These are phyloP conservation scores for Leishmania martiniquensis DNA, from an alignment of 208 protist species.

Conservation along the genomic window DNA sequence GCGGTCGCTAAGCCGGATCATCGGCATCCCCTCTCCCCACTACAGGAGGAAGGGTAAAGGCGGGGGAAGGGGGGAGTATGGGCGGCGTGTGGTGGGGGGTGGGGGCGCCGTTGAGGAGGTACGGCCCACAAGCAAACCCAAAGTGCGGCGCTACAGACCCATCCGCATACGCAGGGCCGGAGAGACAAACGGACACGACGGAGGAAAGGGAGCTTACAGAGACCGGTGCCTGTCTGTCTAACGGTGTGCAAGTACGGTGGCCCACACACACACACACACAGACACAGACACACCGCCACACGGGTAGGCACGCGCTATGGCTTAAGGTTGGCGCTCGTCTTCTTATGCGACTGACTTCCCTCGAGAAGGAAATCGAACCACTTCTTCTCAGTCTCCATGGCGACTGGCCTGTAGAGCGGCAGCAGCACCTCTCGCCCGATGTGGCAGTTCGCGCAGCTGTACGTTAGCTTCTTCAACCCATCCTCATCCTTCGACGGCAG, in stretches of 20 bases:
- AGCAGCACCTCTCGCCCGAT: slow-evolving; percentile 77
- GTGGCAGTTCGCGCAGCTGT: slow-evolving; percentile 81
- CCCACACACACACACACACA: slow-evolving; percentile 15
- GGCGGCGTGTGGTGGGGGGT: too few relatives aligned
- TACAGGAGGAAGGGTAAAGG: not conserved
- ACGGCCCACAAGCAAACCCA: not conserved
- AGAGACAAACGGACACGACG: not conserved
- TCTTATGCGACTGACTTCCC: slow-evolving; percentile 61
- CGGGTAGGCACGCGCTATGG: slow-evolving; percentile 22
- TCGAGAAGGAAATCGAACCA: slow-evolving; percentile 88
- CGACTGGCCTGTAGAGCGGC: slow-evolving; percentile 75
- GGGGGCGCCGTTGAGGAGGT: not conserved
- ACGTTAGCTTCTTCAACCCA: slow-evolving; percentile 77
- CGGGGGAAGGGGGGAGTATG: not conserved
- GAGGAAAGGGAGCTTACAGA: not conserved
- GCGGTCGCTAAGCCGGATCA: not conserved
- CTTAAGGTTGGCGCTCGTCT: slow-evolving; percentile 50
- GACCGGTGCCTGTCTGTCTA: not conserved
- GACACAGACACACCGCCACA: slow-evolving; percentile 1
- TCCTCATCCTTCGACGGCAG: slow-evolving; percentile 84
- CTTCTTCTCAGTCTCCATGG: slow-evolving; percentile 60
- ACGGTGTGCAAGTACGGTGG: not conserved
- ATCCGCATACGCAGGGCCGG: not conserved
- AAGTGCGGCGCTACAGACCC: not conserved
- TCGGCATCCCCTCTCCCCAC: too few relatives aligned